A percentile compares a stretch with the other conserved stretches of the same genome.
Conservation (phyloP, 495 filamentous ascomycete species). For the Poronia punctata region DNA sequence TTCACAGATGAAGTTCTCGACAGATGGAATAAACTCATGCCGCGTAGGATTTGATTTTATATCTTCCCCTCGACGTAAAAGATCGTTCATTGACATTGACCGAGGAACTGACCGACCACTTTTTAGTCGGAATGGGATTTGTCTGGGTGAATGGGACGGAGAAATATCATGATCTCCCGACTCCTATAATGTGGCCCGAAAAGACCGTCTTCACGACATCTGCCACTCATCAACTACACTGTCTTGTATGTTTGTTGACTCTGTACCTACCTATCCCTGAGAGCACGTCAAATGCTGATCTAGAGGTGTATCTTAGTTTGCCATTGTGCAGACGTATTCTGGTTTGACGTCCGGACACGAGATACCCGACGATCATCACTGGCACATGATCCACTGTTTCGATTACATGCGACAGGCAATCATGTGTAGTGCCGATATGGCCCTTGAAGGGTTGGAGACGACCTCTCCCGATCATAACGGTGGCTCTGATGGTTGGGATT, state of each 20-base stretch:
- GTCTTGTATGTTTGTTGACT: slow-evolving; percentile 24
- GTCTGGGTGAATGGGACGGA: slow-evolving; percentile 38
- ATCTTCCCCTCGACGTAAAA: background rate
- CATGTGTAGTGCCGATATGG: slow-evolving; percentile 39
- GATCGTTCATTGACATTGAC: background rate
- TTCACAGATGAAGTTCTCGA: slow-evolving; percentile 35
- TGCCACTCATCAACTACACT: slow-evolving; percentile 40
- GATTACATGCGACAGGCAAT: slow-evolving; percentile 42
- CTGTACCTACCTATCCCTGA: background rate
- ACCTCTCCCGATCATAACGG: slow-evolving; percentile 41
- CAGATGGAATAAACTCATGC: slow-evolving; percentile 40
- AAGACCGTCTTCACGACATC: slow-evolving; percentile 44
- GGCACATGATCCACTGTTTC: slow-evolving; percentile 47
- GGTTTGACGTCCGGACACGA: slow-evolving; percentile 29
- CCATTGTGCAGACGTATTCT: slow-evolving; percentile 40
- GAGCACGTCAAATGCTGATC: slow-evolving; percentile 5
- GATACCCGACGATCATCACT: slow-evolving; percentile 40
- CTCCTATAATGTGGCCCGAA: slow-evolving; percentile 39
- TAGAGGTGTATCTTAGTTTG: slow-evolving; percentile 27
- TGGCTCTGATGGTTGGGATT: slow-evolving; percentile 42
- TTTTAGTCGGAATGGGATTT: slow-evolving; percentile 38
- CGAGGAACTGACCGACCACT: slow-evolving; percentile 4
- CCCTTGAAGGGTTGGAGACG: slow-evolving; percentile 33
- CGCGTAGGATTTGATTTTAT: slow-evolving; percentile 18
- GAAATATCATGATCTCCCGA: slow-evolving; percentile 40